A percentile compares a stretch with the other conserved stretches of the same genome.
Conservation (phyloP, 495 filamentous ascomycete species). For the Clohesyomyces aquaticus region DNA sequence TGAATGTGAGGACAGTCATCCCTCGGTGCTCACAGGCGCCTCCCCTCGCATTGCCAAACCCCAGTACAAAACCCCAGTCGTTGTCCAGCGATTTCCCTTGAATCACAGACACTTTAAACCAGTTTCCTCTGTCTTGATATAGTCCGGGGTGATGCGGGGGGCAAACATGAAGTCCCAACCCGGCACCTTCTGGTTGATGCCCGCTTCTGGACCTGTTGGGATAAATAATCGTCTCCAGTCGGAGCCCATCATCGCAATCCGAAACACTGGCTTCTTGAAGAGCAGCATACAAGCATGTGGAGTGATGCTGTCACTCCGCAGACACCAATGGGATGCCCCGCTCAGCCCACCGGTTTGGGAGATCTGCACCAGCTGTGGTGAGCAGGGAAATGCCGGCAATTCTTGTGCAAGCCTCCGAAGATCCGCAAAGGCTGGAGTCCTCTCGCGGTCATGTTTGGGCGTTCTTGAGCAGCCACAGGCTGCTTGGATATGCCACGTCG, state of each 20-base stretch:
- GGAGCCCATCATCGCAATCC: conserved; percentile 10
- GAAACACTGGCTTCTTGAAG: conserved; percentile 8
- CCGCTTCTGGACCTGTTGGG: too few relatives aligned
- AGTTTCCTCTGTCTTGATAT: too few relatives aligned
- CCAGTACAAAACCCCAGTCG: conserved; percentile 93
- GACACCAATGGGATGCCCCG: background rate
- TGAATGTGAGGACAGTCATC: too few relatives aligned
- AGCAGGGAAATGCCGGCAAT: background rate
- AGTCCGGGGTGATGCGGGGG: too few relatives aligned
- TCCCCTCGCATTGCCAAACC: conserved; percentile 91
- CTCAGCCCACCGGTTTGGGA: background rate
- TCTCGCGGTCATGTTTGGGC: too few relatives aligned
- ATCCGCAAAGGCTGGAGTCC: background rate
- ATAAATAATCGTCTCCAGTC: conserved; percentile 2
- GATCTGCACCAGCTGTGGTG: background rate
- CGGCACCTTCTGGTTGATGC: too few relatives aligned
- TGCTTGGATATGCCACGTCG: too few relatives aligned
- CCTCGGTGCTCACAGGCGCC: too few relatives aligned
- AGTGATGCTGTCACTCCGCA: background rate
- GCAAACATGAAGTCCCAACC: too few relatives aligned
- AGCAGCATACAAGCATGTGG: background rate
- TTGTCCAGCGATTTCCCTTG: conserved; percentile 94
- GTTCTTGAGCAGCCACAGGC: too few relatives aligned
- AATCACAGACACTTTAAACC: too few relatives aligned
- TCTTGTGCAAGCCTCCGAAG: background rate